A percentile compares a stretch with the other conserved stretches of the same genome.
These are phyloP conservation scores for Hylodesmum podocarpum DNA, from an alignment of 306 rosid genomes.

Conservation along the genomic window DNA sequence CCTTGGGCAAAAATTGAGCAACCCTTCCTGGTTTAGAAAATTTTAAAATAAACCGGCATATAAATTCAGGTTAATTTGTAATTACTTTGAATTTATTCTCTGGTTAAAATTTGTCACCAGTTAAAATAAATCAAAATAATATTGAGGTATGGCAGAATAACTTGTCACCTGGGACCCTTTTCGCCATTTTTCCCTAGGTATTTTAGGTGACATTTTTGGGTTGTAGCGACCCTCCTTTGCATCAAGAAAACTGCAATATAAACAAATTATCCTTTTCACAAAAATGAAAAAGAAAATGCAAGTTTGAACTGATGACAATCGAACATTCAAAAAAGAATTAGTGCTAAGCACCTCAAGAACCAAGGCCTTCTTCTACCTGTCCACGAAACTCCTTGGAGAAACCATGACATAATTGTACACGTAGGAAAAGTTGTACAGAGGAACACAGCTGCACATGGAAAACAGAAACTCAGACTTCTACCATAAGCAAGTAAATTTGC, in stretches of 20 bases:
- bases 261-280: constrained; percentile 25
- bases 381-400: constrained; percentile 88
- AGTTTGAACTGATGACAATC: constrained; percentile 2
- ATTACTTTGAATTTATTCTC: not conserved
- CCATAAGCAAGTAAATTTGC: constrained; percentile 9
- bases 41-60: not conserved
- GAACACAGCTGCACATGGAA: constrained; percentile 84
- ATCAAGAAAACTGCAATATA: constrained; percentile 82
- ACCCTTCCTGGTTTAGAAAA: not conserved
- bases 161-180: constrained; percentile 99
- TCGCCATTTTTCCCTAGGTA: constrained; percentile 89
- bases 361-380: constrained; percentile 84
- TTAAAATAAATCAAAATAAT: too few relatives aligned
- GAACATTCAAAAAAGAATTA: constrained; percentile 39
- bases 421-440: constrained; percentile 85
- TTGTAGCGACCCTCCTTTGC: constrained; percentile 91
- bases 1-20: not conserved
- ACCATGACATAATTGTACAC: constrained; percentile 78
- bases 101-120: not conserved
- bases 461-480: constrained; percentile 35
- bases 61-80: not conserved
- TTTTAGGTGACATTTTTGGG: constrained; percentile 83
- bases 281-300: not conserved
- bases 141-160: not conserved
- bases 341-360: constrained; percentile 59